Conservation (phyloP, 2,329 filamentous ascomycete species). For the Fusarium falciforme region DNA sequence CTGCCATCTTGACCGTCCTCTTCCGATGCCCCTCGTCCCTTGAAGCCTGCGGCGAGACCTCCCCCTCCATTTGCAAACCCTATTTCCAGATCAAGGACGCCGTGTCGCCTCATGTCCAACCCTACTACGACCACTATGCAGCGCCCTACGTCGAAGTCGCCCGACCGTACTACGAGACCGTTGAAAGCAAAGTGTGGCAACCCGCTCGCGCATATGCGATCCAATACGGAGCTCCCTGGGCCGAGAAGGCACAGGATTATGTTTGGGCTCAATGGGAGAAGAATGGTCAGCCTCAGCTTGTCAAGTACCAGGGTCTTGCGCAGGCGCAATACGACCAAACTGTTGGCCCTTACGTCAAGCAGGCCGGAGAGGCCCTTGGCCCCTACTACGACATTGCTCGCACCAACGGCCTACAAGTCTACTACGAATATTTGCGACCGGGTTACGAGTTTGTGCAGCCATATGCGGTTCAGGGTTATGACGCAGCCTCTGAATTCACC, state of each 20-base stretch:
- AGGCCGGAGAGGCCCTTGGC: conserved; percentile 64
- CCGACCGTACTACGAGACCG: conserved; percentile 77
- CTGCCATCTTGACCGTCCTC: conserved; percentile 81
- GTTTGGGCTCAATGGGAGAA: conserved; percentile 81
- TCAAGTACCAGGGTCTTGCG: conserved; percentile 70
- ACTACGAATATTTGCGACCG: conserved; percentile 79
- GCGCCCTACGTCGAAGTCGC: conserved; percentile 83
- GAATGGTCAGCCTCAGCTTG: conserved; percentile 79
- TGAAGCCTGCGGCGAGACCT: conserved; percentile 73
- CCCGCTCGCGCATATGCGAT: conserved; percentile 76
- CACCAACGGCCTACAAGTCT: conserved; percentile 73
- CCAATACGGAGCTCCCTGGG: conserved; percentile 80
- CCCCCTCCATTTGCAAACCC: conserved; percentile 83
- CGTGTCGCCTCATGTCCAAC: conserved; percentile 79
- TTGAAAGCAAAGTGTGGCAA: conserved; percentile 73
- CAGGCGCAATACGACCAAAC: conserved; percentile 75
- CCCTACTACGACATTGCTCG: conserved; percentile 80
- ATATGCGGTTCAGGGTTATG: conserved; percentile 77
- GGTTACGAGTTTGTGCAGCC: conserved; percentile 80
- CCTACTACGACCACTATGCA: conserved; percentile 88
- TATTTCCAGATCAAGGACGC: conserved; percentile 76
- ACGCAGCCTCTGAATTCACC: conserved; percentile 73
- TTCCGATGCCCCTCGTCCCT: conserved; percentile 83
- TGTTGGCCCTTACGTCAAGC: conserved; percentile 79
- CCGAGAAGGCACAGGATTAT: conserved; percentile 75